Evolutionary conservation across 345 rosid species (phyloP).

Genomic region (Citrus maxima): DNA sequence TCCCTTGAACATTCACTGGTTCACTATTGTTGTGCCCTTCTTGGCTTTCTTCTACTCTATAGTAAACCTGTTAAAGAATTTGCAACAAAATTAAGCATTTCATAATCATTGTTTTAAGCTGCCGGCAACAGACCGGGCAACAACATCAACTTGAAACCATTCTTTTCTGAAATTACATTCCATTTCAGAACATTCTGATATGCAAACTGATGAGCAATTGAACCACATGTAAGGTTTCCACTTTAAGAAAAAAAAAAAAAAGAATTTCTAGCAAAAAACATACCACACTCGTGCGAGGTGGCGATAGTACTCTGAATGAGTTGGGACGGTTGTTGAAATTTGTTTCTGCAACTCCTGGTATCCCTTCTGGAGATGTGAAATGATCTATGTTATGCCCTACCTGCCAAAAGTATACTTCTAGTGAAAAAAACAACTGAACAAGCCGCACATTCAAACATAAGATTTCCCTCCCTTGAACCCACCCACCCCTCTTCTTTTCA

Average conservation of each 20-base stretch:
- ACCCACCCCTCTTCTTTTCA: not conserved
- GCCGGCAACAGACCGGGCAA: not conserved
- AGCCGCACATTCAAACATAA: not conserved
- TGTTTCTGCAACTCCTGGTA: conserved; percentile 74
- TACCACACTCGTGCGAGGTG: conserved; percentile 68
- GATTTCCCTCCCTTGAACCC: not conserved
- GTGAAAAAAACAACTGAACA: not conserved
- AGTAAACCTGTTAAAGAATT: conserved; percentile 42
- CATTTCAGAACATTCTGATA: not conserved
- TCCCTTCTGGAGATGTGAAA: conserved; percentile 72
- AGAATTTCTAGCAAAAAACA: not conserved
- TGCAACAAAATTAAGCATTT: not conserved
- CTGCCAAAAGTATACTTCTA: conserved; percentile 32
- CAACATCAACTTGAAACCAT: too few species aligned
- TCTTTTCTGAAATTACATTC: not conserved
- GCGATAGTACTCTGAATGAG: conserved; percentile 66
- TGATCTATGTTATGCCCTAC: conserved; percentile 65
- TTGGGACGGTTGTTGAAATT: conserved; percentile 79
- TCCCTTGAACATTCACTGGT: conserved; percentile 11
- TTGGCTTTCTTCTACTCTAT: conserved; percentile 44
- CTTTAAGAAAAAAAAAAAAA: not conserved
- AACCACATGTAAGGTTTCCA: not conserved
- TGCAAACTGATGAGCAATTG: not conserved
- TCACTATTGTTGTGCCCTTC: conserved; percentile 15
- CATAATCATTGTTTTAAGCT: not conserved